Conservation (phyloP, 2,329 filamentous ascomycete species). For the Phialophora tarda region DNA sequence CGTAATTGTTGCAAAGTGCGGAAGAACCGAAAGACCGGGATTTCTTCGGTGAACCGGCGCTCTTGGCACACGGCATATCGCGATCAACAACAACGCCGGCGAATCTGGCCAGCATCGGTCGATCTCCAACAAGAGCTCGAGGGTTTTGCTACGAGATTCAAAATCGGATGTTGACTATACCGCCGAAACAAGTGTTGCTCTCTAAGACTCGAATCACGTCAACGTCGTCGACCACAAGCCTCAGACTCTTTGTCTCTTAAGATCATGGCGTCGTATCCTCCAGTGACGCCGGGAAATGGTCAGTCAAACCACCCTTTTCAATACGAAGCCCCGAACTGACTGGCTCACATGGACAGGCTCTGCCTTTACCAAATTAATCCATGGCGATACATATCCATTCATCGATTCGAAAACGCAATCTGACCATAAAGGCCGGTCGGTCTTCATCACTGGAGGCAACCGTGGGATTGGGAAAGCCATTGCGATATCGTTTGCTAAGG, state of each 20-base stretch:
- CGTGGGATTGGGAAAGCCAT: slow-evolving; percentile 46
- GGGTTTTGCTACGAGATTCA: too few relatives aligned
- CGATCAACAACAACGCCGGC: too few relatives aligned
- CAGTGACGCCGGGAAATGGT: slow-evolving; percentile 11
- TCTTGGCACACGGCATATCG: too few relatives aligned
- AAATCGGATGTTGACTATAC: too few relatives aligned
- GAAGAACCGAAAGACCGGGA: too few relatives aligned
- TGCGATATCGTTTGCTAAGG: slow-evolving; percentile 42
- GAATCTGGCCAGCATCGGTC: too few relatives aligned
- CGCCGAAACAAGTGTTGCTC: not conserved
- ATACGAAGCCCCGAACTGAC: not conserved
- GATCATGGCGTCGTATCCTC: slow-evolving; percentile 11
- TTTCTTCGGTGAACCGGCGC: too few relatives aligned
- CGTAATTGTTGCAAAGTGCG: too few relatives aligned
- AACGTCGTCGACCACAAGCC: not conserved
- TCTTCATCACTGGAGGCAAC: slow-evolving; percentile 48
- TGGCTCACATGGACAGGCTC: slow-evolving; percentile 5
- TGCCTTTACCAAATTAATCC: slow-evolving; percentile 33
- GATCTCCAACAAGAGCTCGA: too few relatives aligned
- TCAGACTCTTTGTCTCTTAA: not conserved
- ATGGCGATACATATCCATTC: slow-evolving; percentile 59
- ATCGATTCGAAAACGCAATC: slow-evolving; percentile 50
- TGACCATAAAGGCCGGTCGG: slow-evolving; percentile 43
- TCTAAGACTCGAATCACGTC: too few relatives aligned
- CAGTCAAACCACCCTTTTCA: not conserved